A percentile compares a stretch with the other conserved stretches of the same genome.
Evolutionary conservation across 169 alveolate genomes (phyloP).

Genomic region (Eimeria sp.): DNA sequence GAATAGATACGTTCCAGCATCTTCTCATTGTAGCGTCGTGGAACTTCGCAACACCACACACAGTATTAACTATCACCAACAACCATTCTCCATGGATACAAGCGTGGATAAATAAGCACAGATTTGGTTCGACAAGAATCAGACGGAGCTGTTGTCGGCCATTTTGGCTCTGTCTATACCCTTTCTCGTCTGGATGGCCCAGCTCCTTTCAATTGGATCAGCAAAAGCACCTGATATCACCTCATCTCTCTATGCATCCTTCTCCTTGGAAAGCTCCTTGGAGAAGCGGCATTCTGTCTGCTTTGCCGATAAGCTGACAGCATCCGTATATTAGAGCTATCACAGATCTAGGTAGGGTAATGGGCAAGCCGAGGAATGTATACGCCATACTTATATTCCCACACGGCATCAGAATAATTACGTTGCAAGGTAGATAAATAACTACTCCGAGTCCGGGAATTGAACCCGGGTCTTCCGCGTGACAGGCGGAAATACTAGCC

Average conservation of each 20-base stretch:
- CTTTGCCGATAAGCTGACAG: no score
- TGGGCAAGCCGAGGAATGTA: background rate
- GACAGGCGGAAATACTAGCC: slow-evolving; percentile 96
- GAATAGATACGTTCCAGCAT: background rate
- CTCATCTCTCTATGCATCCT: background rate
- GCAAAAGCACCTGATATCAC: background rate
- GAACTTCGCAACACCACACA: background rate
- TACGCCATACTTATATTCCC: background rate
- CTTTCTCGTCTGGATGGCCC: background rate
- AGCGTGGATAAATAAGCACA: background rate
- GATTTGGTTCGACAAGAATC: background rate
- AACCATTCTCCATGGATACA: background rate
- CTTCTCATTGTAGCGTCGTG: background rate
- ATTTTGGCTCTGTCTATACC: background rate
- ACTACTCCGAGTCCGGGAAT: slow-evolving; percentile 94
- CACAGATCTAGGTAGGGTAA: no score
- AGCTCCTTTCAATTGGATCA: background rate
- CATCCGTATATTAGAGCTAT: no score
- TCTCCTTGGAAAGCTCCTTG: no score
- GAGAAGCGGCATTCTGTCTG: no score
- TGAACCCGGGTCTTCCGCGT: slow-evolving; percentile 96
- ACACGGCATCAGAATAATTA: background rate
- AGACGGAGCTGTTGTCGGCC: background rate
- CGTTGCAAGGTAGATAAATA: slow-evolving; percentile 78
- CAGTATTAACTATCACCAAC: background rate